Evolutionary conservation across 768 basidiomycete genomes (phyloP).

Genomic region (Trametes meyenii): DNA sequence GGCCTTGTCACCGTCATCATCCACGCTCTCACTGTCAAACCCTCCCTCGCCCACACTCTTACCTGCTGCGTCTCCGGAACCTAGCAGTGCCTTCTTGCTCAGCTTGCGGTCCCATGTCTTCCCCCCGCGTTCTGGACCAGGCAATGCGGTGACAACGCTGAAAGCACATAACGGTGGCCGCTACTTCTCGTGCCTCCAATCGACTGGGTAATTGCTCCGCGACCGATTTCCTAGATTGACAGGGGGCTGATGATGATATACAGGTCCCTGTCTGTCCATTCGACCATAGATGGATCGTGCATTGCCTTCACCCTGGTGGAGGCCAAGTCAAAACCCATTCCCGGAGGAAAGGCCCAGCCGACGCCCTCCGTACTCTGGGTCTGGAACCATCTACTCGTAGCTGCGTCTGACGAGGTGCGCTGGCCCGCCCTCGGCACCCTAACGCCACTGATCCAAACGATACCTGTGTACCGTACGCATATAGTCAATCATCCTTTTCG

Average conservation of each 20-base stretch:
- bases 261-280: conserved; percentile 59
- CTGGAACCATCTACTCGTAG: conserved; percentile 38
- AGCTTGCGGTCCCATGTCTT: conserved; percentile 43
- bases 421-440: neutral
- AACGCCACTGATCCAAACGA: neutral
- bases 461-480: neutral
- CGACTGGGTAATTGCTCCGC: conserved; percentile 56
- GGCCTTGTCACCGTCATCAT: conserved; percentile 25
- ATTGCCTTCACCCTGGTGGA: conserved; percentile 38
- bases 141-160: conserved; percentile 49
- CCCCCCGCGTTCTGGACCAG: conserved; percentile 45
- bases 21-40: conserved; percentile 26
- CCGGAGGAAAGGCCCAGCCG: conserved; percentile 37
- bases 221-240: neutral
- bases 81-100: conserved; percentile 9
- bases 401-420: conserved; percentile 34
- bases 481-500: conserved; percentile 42
- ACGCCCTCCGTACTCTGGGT: conserved; percentile 33
- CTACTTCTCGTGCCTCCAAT: conserved; percentile 57
- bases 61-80: conserved; percentile 36
- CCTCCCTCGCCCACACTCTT: conserved; percentile 31
- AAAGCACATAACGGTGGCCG: conserved; percentile 45
- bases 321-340: conserved; percentile 28
- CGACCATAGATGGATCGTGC: conserved; percentile 53
- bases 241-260: neutral